Evolutionary conservation across 1,139 yeast species (phyloP), one percentile per base, ranked within the genome.

Genomic region (Blastobotrys capitulatus): DNA sequence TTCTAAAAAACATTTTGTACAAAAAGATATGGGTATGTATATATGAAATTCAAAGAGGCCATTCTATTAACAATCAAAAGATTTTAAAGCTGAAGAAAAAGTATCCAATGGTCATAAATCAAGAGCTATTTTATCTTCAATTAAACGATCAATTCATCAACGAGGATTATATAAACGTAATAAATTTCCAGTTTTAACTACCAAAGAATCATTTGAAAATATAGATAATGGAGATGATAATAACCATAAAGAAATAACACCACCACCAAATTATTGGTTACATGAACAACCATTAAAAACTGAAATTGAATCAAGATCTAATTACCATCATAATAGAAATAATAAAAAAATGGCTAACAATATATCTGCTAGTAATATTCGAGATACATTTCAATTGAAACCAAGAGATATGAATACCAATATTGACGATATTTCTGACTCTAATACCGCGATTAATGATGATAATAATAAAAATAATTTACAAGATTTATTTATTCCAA

Each of bases 1-100:
- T 4, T 45, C 42, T 32, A 42, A 48, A 22, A 40, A 41, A 31
- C 38, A 44, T 34, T 48, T 42, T 32, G 27, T 38, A 20, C 50
- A 44, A 27, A 32, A 29, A 19, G 40, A 27, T 38, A 36, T 35
- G 26, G 46, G 44, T 38, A 44, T 19, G 46, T 12, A 29, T 29
- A 16, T 12, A n/a, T n/a, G n/a, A n/a, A n/a, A n/a, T n/a, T n/a
- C n/a, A n/a, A n/a, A n/a, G n/a, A n/a, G n/a, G n/a, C n/a, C n/a
- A n/a, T n/a, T n/a, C n/a, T n/a, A n/a, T n/a, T n/a, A n/a, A n/a
- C n/a, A n/a, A n/a, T n/a, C n/a, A n/a, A n/a, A n/a, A 38, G 32
- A 31, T 26, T 2, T 41, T 15, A 35, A 13, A 18, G 42, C 37
- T 7, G 25, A 36, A 15, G 18, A 22, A 22, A 7, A 22, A 29